Conservation (phyloP, 768 basidiomycete genomes). For the Boletus coccyginus region DNA sequence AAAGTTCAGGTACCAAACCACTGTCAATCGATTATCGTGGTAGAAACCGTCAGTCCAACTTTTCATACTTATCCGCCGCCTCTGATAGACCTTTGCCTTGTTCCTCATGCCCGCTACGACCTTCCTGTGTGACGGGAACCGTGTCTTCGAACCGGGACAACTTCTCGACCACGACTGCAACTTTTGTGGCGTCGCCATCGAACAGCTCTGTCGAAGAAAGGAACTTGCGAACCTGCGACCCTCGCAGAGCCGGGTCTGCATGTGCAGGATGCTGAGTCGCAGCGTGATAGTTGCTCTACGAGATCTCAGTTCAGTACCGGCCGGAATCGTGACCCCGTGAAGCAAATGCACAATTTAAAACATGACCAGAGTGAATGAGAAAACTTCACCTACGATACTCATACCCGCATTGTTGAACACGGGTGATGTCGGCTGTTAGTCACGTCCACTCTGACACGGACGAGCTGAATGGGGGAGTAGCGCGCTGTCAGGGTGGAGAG, state of each 20-base stretch:
- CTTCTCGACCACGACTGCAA: slow-evolving; percentile 14
- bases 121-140: slow-evolving; percentile 10
- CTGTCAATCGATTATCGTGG: not conserved
- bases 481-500: slow-evolving; percentile 27
- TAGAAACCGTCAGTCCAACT: slow-evolving; percentile 20
- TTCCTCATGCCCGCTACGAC: slow-evolving; percentile 7
- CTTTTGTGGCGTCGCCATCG: slow-evolving; percentile 16
- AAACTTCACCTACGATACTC: slow-evolving; percentile 26
- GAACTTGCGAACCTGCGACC: slow-evolving; percentile 2
- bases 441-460: slow-evolving; percentile 35
- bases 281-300: not conserved
- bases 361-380: not conserved
- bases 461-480: slow-evolving; percentile 25
- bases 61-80: slow-evolving; percentile 9
- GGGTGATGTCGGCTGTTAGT: slow-evolving; percentile 20
- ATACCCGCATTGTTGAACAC: slow-evolving; percentile 38
- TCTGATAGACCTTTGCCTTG: slow-evolving; percentile 13
- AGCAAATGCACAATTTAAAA: not conserved
- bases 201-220: not conserved
- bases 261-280: slow-evolving; percentile 21
- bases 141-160: slow-evolving; percentile 14
- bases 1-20: not conserved
- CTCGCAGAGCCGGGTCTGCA: not conserved
- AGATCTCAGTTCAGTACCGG: slow-evolving; percentile 14
- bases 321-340: slow-evolving; percentile 17